Evolutionary conservation across 2,329 filamentous ascomycete genomes (phyloP).

Genomic region (Davidsoniella eucalypti): DNA sequence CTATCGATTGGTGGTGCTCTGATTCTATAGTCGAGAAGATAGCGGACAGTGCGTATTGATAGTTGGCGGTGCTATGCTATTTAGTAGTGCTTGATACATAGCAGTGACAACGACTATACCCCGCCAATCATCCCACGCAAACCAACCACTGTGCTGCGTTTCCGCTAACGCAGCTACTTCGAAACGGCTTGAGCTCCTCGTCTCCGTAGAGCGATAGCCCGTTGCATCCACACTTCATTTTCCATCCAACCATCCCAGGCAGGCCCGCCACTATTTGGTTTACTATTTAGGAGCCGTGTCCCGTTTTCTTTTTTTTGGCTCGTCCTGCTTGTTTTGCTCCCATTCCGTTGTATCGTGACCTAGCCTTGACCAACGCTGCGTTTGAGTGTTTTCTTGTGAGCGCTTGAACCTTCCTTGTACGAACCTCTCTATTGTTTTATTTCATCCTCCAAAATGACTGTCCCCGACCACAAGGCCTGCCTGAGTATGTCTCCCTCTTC

Average conservation of each 20-base stretch:
- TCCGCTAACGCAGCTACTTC: neutral
- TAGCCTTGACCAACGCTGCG: slow-evolving; percentile 6
- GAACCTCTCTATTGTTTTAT: slow-evolving; percentile 11
- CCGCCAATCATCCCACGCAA: too few species aligned
- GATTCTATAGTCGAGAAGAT: too few species aligned
- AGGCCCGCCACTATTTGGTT: neutral
- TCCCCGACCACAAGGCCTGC: slow-evolving; percentile 43
- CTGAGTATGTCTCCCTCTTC: slow-evolving; percentile 39
- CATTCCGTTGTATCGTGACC: slow-evolving; percentile 7
- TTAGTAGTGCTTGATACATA: too few species aligned
- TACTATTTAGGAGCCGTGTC: slow-evolving; percentile 1
- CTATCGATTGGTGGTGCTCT: too few species aligned
- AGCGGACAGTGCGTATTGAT: too few species aligned
- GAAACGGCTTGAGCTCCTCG: too few species aligned
- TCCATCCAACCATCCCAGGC: slow-evolving; percentile 5
- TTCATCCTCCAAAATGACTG: slow-evolving; percentile 21
- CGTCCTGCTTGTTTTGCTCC: slow-evolving; percentile 5
- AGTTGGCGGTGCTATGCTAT: too few species aligned
- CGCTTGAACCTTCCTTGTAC: slow-evolving; percentile 12
- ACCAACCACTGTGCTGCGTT: neutral
- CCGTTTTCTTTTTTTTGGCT: neutral
- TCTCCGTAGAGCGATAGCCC: neutral
- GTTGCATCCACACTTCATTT: slow-evolving; percentile 7
- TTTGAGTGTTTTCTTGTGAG: slow-evolving; percentile 4
- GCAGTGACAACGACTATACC: too few species aligned